Percentiles rank a stretch among this genome's conserved stretches.
Conservation (phyloP, 352 stramenopile species). For the Halophytophthora batemanensis region DNA sequence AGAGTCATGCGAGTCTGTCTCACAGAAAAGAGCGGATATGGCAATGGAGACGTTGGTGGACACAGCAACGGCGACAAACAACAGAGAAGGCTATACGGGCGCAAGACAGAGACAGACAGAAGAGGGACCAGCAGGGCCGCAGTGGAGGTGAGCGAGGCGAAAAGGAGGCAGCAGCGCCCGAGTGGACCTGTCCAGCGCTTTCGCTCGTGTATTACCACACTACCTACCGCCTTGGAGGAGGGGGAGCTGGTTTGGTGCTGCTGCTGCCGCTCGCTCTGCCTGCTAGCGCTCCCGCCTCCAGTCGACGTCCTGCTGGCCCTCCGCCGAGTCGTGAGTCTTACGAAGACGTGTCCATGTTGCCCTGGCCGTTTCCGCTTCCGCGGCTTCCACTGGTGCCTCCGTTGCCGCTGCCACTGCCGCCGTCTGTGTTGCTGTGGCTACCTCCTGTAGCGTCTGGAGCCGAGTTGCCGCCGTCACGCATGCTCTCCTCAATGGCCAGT, state of each 20-base stretch:
- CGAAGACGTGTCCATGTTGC: slow-evolving; percentile 46
- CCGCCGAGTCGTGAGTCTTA: slow-evolving; percentile 19
- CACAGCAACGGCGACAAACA: too few species aligned
- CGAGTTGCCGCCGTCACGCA: slow-evolving; percentile 60
- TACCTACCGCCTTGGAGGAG: slow-evolving; percentile 30
- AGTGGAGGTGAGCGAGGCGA: too few species aligned
- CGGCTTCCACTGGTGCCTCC: slow-evolving; percentile 14
- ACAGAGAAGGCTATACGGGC: too few species aligned
- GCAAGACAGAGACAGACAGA: too few species aligned
- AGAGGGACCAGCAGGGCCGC: too few species aligned
- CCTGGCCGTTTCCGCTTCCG: slow-evolving; percentile 23
- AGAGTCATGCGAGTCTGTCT: too few species aligned
- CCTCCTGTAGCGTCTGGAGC: slow-evolving; percentile 42
- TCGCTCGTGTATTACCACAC: slow-evolving; percentile 28
- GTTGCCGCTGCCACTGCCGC: slow-evolving; percentile 19
- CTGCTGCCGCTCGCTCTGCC: background rate
- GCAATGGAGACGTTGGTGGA: too few species aligned
- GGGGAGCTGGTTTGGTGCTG: background rate
- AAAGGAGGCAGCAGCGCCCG: too few species aligned
- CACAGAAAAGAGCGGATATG: too few species aligned
- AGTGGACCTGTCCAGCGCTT: slow-evolving; percentile 6
- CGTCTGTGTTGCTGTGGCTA: slow-evolving; percentile 30
- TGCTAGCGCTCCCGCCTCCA: background rate
- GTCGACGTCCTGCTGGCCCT: slow-evolving; percentile 15
- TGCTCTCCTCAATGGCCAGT: slow-evolving; percentile 85